Conservation (phyloP, 148 eudicot genomes). For the Cornus florida region DNA sequence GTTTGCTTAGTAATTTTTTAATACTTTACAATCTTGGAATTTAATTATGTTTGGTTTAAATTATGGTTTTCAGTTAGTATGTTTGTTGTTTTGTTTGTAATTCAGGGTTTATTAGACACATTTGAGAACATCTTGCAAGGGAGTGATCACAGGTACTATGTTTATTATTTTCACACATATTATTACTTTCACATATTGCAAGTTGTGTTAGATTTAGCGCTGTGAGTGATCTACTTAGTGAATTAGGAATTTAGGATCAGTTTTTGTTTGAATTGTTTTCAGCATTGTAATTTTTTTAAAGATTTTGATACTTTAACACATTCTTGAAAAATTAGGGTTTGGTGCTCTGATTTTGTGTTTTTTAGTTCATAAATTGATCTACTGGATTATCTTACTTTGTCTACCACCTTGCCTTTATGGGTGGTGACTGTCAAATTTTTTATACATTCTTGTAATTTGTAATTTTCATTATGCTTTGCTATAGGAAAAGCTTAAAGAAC, state of each 20-base stretch:
- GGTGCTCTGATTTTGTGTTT: background rate
- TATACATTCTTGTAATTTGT: background rate
- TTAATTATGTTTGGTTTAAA: too few relatives aligned
- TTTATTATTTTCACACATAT: too few relatives aligned
- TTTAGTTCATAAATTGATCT: background rate
- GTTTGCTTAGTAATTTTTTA: too few relatives aligned
- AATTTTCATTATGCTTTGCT: background rate
- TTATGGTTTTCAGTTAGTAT: too few relatives aligned
- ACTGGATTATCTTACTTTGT: background rate
- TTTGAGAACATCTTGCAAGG: too few relatives aligned
- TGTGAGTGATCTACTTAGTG: background rate
- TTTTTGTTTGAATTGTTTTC: background rate
- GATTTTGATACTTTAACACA: background rate
- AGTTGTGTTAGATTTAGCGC: constrained; percentile 4
- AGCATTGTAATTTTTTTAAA: background rate
- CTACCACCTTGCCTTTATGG: background rate
- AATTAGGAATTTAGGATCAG: constrained; percentile 12
- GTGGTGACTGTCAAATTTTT: background rate
- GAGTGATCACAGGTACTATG: too few relatives aligned
- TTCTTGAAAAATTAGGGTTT: background rate
- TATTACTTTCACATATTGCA: too few relatives aligned
- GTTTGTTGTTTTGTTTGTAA: too few relatives aligned
- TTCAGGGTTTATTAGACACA: too few relatives aligned
- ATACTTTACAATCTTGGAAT: too few relatives aligned
- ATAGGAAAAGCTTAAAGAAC: background rate